Conservation (phyloP, 176 grass and related monocot species). For the Themeda triandra region DNA sequence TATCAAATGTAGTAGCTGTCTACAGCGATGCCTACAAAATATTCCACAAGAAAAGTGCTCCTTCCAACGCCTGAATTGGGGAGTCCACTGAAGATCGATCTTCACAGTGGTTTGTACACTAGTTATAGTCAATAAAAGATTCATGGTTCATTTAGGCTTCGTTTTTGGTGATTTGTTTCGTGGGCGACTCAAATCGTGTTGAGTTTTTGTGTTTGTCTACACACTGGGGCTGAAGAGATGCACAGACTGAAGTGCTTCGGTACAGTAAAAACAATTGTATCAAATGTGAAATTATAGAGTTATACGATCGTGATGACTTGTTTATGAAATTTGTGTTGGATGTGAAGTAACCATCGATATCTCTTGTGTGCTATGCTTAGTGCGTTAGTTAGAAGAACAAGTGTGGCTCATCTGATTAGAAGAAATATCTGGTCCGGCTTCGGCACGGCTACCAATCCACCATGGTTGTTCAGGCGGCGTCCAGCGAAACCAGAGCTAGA, state of each 20-base stretch:
- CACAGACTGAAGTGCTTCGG: background rate
- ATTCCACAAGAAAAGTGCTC: constrained; percentile 48
- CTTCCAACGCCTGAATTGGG: background rate
- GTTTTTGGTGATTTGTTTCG: background rate
- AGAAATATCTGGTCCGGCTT: too few relatives aligned
- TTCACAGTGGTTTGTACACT: constrained; percentile 18
- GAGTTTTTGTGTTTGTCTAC: constrained; percentile 18
- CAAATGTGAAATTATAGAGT: constrained; percentile 8
- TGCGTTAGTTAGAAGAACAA: too few relatives aligned
- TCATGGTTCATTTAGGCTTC: background rate
- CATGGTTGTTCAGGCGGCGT: too few relatives aligned
- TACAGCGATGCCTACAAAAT: constrained; percentile 82
- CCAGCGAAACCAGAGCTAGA: too few relatives aligned
- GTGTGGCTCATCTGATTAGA: too few relatives aligned
- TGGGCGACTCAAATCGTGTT: constrained; percentile 13
- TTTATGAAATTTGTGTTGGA: too few relatives aligned
- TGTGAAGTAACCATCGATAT: too few relatives aligned
- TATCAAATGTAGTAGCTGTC: constrained; percentile 79
- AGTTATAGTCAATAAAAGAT: constrained; percentile 1
- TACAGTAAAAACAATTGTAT: background rate
- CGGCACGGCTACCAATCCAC: too few relatives aligned
- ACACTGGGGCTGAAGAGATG: background rate
- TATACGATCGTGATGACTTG: too few relatives aligned
- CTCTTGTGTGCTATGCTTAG: too few relatives aligned
- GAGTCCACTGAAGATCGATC: background rate